Evolutionary conservation across 441 rosid genomes (phyloP), one percentile per base, ranked within the genome.

Genomic region (Isatis lusitanica): DNA sequence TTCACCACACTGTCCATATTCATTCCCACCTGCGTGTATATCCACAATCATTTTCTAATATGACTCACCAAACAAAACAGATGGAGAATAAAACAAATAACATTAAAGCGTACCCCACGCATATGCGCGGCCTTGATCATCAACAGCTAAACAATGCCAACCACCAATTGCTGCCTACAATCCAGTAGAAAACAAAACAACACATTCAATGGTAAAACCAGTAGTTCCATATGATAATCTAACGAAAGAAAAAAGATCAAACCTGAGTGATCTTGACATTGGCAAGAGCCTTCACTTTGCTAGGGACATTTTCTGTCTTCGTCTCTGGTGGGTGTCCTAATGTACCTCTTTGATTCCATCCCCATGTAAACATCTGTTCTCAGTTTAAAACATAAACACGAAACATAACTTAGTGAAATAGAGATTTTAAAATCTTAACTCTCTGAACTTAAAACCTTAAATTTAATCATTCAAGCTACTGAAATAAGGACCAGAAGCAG

Each of bases 311-410:
- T 81, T 95, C 92, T 35, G 94, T 93, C 78, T 95, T 95, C 69
- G 83, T 86, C 81, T 84, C 90, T 6, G 97, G 90, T 11, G 91
- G 94, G 56, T 92, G 99, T 39, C 98, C 99, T 56, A 95, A 77
- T 21, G 99, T 95, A 36, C 99, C 99, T 85, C 97, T 88, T 83
- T 95, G 99, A 83, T 95, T 95, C 99, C 99, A 95, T 1, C 99
- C 99, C 99, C 98, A 95, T 2, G 97, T 95, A 83, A 92, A 92
- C 87, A 95, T 78, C 99, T 95, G 79, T 44, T 44, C 39, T 5
- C 66, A 63, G 61, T 61, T 13, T 39, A 1, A 47, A 47, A 59
- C 44, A 44, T 26, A 3, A 52, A 31, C 4, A 2, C 24, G 2
- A 28, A 51, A 36, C 31, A 52, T 6, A 18, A 35, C n/a, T 56